Percentiles rank a stretch among this genome's conserved stretches.
These are phyloP conservation scores for Colletotrichum trifolii DNA, from an alignment of 2,329 filamentous ascomycete species.

Conservation along the genomic window DNA sequence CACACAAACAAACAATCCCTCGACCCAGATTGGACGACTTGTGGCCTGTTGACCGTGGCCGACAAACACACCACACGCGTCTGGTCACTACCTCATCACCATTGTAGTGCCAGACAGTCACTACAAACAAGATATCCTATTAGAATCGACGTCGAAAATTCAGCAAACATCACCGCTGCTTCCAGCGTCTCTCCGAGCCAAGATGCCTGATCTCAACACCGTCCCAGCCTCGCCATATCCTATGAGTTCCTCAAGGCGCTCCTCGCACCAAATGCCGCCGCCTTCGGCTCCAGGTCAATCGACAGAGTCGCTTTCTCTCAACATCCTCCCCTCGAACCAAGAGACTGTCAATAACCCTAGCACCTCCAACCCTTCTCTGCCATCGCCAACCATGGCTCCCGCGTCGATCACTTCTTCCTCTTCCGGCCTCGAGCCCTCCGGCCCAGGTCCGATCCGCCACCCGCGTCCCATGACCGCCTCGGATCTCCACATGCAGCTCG, in stretches of 20 bases:
- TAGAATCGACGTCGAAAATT: slow-evolving; percentile 2
- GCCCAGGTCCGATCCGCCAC: slow-evolving; percentile 82
- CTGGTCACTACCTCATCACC: neutral
- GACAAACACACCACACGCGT: slow-evolving; percentile 25
- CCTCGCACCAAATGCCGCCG: slow-evolving; percentile 56
- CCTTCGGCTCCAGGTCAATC: slow-evolving; percentile 44
- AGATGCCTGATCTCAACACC: slow-evolving; percentile 67
- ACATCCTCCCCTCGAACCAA: slow-evolving; percentile 69
- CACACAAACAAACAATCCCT: slow-evolving; percentile 17
- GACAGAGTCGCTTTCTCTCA: slow-evolving; percentile 53
- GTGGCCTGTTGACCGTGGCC: slow-evolving; percentile 16
- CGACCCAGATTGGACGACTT: slow-evolving; percentile 19
- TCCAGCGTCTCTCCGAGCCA: slow-evolving; percentile 21
- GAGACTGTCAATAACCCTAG: slow-evolving; percentile 55
- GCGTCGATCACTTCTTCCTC: slow-evolving; percentile 34
- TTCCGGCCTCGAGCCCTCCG: slow-evolving; percentile 48
- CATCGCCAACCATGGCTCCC: slow-evolving; percentile 48
- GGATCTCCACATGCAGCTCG: slow-evolving; percentile 88
- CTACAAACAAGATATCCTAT: neutral
- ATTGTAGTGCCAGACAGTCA: neutral
- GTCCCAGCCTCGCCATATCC: slow-evolving; percentile 62
- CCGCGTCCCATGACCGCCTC: slow-evolving; percentile 88
- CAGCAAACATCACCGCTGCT: neutral
- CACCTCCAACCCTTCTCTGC: slow-evolving; percentile 45
- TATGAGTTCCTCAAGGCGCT: slow-evolving; percentile 55